Evolutionary conservation across 75 land plant species (phyloP).

Genomic region (Pinus taeda): DNA sequence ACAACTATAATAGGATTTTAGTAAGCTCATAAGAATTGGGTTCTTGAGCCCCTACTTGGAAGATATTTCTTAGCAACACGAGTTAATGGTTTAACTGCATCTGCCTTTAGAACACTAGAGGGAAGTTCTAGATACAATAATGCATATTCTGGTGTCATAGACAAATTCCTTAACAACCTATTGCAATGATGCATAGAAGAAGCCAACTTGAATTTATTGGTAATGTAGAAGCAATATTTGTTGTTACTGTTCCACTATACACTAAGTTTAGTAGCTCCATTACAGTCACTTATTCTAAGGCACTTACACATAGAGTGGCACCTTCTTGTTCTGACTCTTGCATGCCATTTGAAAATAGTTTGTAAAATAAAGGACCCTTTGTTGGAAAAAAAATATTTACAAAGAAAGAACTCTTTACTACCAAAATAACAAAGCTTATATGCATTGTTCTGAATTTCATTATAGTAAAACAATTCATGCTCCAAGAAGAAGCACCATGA

Average conservation of each 20-base stretch:
- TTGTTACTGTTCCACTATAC: constrained; percentile 76
- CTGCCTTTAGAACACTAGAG: constrained; percentile 80
- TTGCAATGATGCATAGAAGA: constrained; percentile 98
- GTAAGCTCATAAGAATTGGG: no score
- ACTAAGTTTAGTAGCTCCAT: constrained; percentile 95
- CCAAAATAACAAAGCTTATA: constrained; percentile 90
- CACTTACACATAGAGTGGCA: constrained; percentile 79
- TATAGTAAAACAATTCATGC: constrained; percentile 59
- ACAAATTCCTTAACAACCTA: constrained; percentile 61
- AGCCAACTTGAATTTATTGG: constrained; percentile 96
- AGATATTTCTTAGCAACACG: constrained; percentile 89
- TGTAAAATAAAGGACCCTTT: constrained; percentile 55
- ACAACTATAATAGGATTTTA: no score
- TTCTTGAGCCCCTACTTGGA: constrained; percentile 14
- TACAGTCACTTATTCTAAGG: constrained; percentile 81
- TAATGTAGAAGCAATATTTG: constrained; percentile 58
- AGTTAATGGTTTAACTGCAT: constrained; percentile 90
- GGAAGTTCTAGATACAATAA: constrained; percentile 91
- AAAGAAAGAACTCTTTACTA: constrained; percentile 76
- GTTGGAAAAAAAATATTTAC: no score
- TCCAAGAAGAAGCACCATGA: constrained; percentile 52
- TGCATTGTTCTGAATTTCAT: constrained; percentile 75
- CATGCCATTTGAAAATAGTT: constrained; percentile 99
- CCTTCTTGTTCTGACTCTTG: constrained; percentile 90
- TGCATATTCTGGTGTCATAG: constrained; percentile 98